Base-by-base conservation (phyloP, 805 yeast genomes). In the Candida succiphila region DNA sequence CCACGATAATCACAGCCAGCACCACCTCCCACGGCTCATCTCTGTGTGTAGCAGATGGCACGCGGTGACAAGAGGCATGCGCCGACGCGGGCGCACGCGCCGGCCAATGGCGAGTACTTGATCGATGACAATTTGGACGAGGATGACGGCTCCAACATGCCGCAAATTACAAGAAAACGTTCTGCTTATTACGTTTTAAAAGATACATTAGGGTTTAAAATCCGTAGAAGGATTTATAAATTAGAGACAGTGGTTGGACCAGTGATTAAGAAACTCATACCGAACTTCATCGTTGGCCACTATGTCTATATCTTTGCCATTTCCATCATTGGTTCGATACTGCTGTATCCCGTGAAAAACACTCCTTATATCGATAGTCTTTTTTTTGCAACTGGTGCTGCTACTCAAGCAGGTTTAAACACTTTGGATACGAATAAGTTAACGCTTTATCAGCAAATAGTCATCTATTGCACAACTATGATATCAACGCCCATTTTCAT, bases 351-450 rank as follows among this genome's bases (percentile, higher is more conserved):
- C 0, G 67, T 69, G n/a, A 67, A 65, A 35, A 78, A 80, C 48
- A 49, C 69, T 25, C 34, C 48, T 7, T 92, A 89, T 52, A 78
- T 84, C 29, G 97, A 92, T 60, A 75, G 81, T 2, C 58, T 92
- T 23, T 84, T 89, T 53, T 61, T 84, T 35, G 69, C 87, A 1
- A 62, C 78, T 9, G 89, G 94, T 9, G 75, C 92, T 0, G 59
- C 79, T 2, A 86, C 97, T 2, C 96, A 89, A 51, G 94, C 96
- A 0, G 99, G 99, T 1, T 60, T 92, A 35, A 87, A 86, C 51
- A 80, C 96, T 0, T 63, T 84, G 17, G 74, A 86, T 45, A 42
- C 79, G 25, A 85, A 85, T 51, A 56, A 62, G 0, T 43, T 88
- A 36, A 57, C 66, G 0, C 52, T 82, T 29, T 89, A 79, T 58